Conservation (phyloP, 2,329 filamentous ascomycete genomes). For the Calonectria hawksworthii region DNA sequence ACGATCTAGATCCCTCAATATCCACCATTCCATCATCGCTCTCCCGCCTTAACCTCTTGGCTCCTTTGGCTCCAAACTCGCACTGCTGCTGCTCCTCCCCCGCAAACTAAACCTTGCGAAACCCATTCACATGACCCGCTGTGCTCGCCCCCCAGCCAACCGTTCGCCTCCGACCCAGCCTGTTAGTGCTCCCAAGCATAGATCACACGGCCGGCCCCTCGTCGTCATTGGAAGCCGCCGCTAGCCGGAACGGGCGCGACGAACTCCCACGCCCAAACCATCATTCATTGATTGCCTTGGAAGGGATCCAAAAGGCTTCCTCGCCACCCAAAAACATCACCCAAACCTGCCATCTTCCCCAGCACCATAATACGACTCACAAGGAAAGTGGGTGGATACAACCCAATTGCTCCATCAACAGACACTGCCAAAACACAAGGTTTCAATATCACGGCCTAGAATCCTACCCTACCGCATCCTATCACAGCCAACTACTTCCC, state of each 20-base stretch:
- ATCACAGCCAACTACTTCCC: not conserved
- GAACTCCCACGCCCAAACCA: not conserved
- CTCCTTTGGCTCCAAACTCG: not conserved
- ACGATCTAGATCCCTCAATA: not conserved
- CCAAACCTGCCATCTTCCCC: conserved; percentile 12
- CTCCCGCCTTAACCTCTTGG: not conserved
- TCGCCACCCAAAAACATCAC: conserved; percentile 5
- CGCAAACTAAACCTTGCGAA: conserved; percentile 23
- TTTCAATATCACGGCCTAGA: conserved; percentile 1
- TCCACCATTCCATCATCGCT: conserved; percentile 8
- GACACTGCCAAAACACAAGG: not conserved
- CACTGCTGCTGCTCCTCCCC: not conserved
- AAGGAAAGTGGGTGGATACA: conserved; percentile 2
- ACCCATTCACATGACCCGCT: conserved; percentile 20
- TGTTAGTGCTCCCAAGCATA: conserved; percentile 24
- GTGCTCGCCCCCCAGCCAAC: conserved; percentile 4
- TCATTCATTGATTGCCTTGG: conserved; percentile 7
- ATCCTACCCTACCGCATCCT: not conserved
- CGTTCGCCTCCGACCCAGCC: conserved; percentile 3
- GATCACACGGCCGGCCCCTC: conserved; percentile 25
- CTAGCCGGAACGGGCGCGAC: conserved; percentile 21
- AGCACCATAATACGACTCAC: conserved; percentile 2
- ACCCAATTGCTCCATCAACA: not conserved
- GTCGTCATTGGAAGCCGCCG: conserved; percentile 22
- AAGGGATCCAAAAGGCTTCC: not conserved